phyloP scores from a whole-genome alignment of 208 protist genomes.

The Leptomonas pyrrhocoris region DNA sequence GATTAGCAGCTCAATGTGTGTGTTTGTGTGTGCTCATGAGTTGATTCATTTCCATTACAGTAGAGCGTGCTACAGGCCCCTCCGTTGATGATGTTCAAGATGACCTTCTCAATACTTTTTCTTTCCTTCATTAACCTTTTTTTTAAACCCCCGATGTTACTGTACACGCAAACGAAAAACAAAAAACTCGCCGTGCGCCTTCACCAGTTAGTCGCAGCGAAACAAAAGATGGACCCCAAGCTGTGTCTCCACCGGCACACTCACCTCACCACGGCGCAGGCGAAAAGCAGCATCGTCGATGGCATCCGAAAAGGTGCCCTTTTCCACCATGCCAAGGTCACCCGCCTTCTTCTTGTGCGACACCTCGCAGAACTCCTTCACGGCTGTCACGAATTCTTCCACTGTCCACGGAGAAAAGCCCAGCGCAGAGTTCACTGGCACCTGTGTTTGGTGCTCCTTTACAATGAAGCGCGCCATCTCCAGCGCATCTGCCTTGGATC shows the following conservation, averaged over 20 bases:
- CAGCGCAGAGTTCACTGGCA: slow-evolving; percentile 13
- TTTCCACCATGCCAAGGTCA: slow-evolving; percentile 77
- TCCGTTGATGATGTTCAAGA: too few relatives aligned
- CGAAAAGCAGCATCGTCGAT: slow-evolving; percentile 77
- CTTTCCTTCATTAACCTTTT: too few relatives aligned
- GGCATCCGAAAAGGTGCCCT: slow-evolving; percentile 66
- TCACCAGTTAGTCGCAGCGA: slow-evolving; percentile 50
- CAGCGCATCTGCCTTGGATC: slow-evolving; percentile 73
- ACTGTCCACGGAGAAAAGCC: slow-evolving; percentile 62
- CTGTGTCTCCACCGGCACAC: slow-evolving; percentile 72
- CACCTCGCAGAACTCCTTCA: slow-evolving; percentile 77
- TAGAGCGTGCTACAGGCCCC: too few relatives aligned
- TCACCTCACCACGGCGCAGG: slow-evolving; percentile 63
- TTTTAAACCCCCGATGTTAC: not conserved
- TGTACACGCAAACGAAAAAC: not conserved
- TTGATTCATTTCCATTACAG: too few relatives aligned
- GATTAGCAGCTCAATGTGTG: too few relatives aligned
- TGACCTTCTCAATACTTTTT: too few relatives aligned
- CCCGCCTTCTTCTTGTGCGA: slow-evolving; percentile 60
- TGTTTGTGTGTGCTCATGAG: too few relatives aligned
- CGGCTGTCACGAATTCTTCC: slow-evolving; percentile 62
- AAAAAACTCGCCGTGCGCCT: not conserved
- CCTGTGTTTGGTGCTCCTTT: slow-evolving; percentile 19
- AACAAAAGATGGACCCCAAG: slow-evolving; percentile 86
- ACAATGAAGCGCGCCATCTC: slow-evolving; percentile 66